Evolutionary conservation across 176 grass and related monocot genomes (phyloP), one percentile per base, ranked within the genome.

Genomic region (Puya raimondii): DNA sequence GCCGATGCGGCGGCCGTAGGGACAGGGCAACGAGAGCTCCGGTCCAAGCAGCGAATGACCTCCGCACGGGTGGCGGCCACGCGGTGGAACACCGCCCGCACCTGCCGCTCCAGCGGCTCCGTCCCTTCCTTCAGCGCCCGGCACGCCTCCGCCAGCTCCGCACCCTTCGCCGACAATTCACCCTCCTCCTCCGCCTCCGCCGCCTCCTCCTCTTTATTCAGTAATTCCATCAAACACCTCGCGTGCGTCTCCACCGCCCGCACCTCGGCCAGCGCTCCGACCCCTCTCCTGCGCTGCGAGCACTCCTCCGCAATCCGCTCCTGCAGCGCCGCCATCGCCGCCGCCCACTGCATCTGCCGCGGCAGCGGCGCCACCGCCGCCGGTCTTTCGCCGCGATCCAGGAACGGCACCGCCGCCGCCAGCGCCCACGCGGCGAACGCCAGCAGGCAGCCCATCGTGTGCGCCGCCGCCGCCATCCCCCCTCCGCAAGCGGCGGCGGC

Each of bases 361-460:
- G 86, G 87, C 47, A 84, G 87, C 51, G 79, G 49, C 10, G 81
- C 69, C 10, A 82, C 87, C 0, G 76, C 18, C 47, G 23, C 21
- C 25, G 73, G 63, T 23, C 78, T 69, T 11, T 76, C 68, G 4
- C 23, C 47, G 23, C 78, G 27, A 66, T 91, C 86, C 77, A 85
- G 84, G 69, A 79, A 89, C 48, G 89, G 89, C 63, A 99, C 80
- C 12, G 90, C 90, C 9, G 82, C 87, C 1, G 78, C 85, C 2
- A 99, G 75, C 16, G 71, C 87, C 89, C 89, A 99, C 89, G 80
- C 88, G 56, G 84, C 64, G 64, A 99, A 99, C 13, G 79, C 87
- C 2, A 99, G 87, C 9, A 91, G 69, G 2, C 87, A 90, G 69
- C 89, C 88, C 94, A 99, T 88, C 33, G 94, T 92, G 80, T 91